Evolutionary conservation across 352 stramenopile genomes (phyloP).

Genomic region (Phytophthora constricta): DNA sequence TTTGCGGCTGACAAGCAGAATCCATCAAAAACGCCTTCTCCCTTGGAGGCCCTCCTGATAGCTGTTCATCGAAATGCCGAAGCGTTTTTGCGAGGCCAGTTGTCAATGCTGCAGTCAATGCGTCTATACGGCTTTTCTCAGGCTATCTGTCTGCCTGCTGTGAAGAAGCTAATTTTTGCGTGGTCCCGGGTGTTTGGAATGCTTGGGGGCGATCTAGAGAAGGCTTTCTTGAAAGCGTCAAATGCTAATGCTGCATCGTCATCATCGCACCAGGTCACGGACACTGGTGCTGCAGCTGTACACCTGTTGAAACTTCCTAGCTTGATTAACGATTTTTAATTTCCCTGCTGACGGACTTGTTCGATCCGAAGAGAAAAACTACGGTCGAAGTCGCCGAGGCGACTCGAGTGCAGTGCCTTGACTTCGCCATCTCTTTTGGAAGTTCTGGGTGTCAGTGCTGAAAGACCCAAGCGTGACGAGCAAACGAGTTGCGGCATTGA

Average conservation of each 20-base stretch:
- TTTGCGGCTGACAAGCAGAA: slow-evolving; percentile 56
- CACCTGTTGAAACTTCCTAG: slow-evolving; percentile 71
- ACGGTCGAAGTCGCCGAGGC: slow-evolving; percentile 49
- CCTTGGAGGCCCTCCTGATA: slow-evolving; percentile 71
- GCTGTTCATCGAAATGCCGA: slow-evolving; percentile 76
- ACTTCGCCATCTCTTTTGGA: slow-evolving; percentile 82
- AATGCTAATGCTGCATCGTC: slow-evolving; percentile 25
- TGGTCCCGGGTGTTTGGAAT: slow-evolving; percentile 81
- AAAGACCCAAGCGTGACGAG: slow-evolving; percentile 55
- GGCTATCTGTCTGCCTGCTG: slow-evolving; percentile 55
- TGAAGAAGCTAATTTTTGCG: slow-evolving; percentile 79
- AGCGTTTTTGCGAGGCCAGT: slow-evolving; percentile 70
- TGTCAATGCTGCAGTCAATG: slow-evolving; percentile 75
- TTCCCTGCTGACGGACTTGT: slow-evolving; percentile 54
- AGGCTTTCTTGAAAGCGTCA: slow-evolving; percentile 39
- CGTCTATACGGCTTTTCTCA: slow-evolving; percentile 67
- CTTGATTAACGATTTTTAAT: slow-evolving; percentile 82
- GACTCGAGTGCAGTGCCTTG: slow-evolving; percentile 67
- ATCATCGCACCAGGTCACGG: slow-evolving; percentile 37
- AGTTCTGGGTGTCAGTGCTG: slow-evolving; percentile 66
- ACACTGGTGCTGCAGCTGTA: slow-evolving; percentile 35
- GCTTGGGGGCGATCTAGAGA: slow-evolving; percentile 45
- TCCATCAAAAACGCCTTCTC: slow-evolving; percentile 51
- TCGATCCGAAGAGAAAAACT: slow-evolving; percentile 29
- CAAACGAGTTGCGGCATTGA: slow-evolving; percentile 60